Base-by-base conservation (phyloP, 257 asterid species). In the Solanum gracilifrons region DNA sequence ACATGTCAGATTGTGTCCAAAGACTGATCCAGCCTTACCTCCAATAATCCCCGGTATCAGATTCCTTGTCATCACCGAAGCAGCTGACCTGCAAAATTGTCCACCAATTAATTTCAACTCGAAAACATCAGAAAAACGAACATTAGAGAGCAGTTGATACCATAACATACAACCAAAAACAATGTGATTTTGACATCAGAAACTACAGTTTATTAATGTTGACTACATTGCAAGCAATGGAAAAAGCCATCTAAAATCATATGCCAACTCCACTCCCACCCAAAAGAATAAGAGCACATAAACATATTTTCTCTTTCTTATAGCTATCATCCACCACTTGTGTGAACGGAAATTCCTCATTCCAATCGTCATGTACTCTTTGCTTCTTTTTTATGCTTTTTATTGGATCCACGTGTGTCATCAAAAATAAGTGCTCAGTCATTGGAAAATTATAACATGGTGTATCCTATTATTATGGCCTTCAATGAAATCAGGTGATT, bases 1-100 rank as follows among this genome's bases (percentile, higher is more conserved):
- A 82, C 27, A 46, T 48, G 69, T 48, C 69, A 48, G 69, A 48
- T 20, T 46, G 85, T 9, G 23, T 82, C 20, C 69, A 48, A 82
- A 46, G 69, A 6, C 3, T 16, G 18, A 80, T 46, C 69, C 69
- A 48, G 68, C 75, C 92, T 90, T 85, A 95, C 99, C 95, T 95
- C 99, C 99, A 97, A 68, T 92, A 88, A 87, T 96, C 99, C 75
- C 99, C 99, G 37, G 99, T 97, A 89, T 97, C 99, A 23, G 99
- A 97, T 77, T 92, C 94, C 5, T 91, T 92, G 27, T 97, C 98
- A 85, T 93, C 82, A 51, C 99, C 99, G 88, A 95, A 97, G 93
- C 99, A 96, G 90, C 99, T 97, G 73, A 97, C 98, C 99, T 95
- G 94, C 85, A 93, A 69, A 36, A 69, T 73, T n/a, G 33, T 66